Percentiles rank a stretch among this genome's conserved stretches.
These are phyloP conservation scores for Pythium phragmiticola DNA, from an alignment of 352 stramenopile genomes.

Conservation along the genomic window DNA sequence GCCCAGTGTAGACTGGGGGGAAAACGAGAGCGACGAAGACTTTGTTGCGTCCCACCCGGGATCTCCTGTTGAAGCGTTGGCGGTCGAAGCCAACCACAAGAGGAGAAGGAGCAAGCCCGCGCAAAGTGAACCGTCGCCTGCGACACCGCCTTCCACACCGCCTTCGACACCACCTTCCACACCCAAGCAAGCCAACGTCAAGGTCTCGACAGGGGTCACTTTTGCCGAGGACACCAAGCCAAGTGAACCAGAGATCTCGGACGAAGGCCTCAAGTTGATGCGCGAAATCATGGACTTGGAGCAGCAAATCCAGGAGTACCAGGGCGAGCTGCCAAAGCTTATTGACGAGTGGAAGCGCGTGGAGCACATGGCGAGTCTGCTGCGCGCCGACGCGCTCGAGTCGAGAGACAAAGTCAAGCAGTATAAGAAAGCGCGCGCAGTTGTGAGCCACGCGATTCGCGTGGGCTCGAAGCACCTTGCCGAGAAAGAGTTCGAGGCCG, in stretches of 20 bases:
- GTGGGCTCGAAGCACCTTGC: conserved; percentile 15
- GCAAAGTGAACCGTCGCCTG: not conserved
- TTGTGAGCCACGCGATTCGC: conserved; percentile 24
- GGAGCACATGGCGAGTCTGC: conserved; percentile 17
- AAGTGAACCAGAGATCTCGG: conserved; percentile 13
- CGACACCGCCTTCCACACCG: not conserved
- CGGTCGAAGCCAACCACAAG: conserved; percentile 22
- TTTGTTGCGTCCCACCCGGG: not conserved
- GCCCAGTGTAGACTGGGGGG: not conserved
- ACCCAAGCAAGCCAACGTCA: conserved; percentile 4
- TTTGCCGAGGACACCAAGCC: conserved; percentile 13
- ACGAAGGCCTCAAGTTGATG: conserved; percentile 24
- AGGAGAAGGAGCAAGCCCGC: conserved; percentile 1
- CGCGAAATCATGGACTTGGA: conserved; percentile 33
- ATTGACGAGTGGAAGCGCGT: conserved; percentile 28
- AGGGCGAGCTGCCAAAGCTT: conserved; percentile 26
- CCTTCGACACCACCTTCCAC: not conserved
- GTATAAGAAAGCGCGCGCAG: conserved; percentile 24
- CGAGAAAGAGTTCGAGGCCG: conserved; percentile 28
- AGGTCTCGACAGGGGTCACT: conserved; percentile 1
- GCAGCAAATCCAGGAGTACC: conserved; percentile 25
- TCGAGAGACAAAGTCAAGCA: conserved; percentile 26
- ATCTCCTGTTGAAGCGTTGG: conserved; percentile 9
- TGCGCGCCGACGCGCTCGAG: conserved; percentile 12
- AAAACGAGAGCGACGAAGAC: conserved; percentile 14